These are phyloP conservation scores for Colletotrichum cordylinicola DNA, from an alignment of 2,329 filamentous ascomycete genomes.

Conservation along the genomic window DNA sequence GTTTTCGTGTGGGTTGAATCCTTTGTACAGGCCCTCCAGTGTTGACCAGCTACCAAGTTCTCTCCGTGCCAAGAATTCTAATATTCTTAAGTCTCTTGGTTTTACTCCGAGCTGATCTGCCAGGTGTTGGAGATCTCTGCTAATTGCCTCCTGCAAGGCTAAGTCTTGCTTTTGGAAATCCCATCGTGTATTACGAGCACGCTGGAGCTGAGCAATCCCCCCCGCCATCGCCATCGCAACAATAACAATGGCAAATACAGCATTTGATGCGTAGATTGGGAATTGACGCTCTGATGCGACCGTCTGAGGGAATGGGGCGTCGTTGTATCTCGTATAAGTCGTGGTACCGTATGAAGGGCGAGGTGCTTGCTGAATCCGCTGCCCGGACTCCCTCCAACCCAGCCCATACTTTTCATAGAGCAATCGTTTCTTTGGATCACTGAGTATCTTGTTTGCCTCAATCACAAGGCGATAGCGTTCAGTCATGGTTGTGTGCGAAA, in stretches of 20 bases:
- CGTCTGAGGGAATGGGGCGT: background rate
- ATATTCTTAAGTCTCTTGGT: background rate
- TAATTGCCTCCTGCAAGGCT: background rate
- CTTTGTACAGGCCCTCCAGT: background rate
- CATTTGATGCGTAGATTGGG: constrained; percentile 18
- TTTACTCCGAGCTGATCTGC: background rate
- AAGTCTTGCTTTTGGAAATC: background rate
- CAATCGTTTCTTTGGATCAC: constrained; percentile 5
- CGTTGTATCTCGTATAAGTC: background rate
- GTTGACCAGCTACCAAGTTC: background rate
- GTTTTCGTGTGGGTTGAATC: background rate
- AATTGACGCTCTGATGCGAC: background rate
- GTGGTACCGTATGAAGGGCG: background rate
- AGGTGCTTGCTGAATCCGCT: background rate
- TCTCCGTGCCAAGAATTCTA: constrained; percentile 3
- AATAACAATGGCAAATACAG: constrained; percentile 10
- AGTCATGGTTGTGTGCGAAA: background rate
- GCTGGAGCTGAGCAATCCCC: constrained; percentile 2
- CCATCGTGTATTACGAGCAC: background rate
- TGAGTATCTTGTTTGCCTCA: constrained; percentile 21
- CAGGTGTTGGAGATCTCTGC: background rate
- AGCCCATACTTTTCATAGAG: constrained; percentile 17
- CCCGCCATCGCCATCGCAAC: constrained; percentile 13
- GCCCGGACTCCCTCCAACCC: background rate
- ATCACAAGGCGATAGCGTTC: constrained; percentile 23